Conservation (phyloP, 2,329 filamentous ascomycete genomes). For the Fusarium penzigii region DNA sequence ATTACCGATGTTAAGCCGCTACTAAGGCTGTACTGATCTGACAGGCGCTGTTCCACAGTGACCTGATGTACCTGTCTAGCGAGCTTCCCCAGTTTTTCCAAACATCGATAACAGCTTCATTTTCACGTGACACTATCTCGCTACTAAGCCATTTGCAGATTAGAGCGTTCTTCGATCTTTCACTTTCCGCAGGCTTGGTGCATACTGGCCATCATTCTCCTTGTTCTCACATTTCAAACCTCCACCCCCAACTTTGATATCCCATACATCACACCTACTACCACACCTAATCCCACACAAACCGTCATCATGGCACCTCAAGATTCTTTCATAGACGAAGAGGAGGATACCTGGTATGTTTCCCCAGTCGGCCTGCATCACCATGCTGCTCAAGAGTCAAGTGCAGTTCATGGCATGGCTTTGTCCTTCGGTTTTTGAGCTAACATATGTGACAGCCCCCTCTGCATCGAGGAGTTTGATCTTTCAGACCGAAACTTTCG, state of each 20-base stretch:
- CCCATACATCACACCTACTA: constrained; percentile 17
- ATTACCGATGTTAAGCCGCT: constrained; percentile 34
- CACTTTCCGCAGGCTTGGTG: constrained; percentile 32
- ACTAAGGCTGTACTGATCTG: constrained; percentile 20
- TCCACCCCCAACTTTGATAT: constrained; percentile 17
- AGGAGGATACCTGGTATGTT: constrained; percentile 68
- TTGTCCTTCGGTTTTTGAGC: constrained; percentile 18
- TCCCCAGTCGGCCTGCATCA: constrained; percentile 4
- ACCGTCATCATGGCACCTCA: constrained; percentile 61
- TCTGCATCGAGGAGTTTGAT: constrained; percentile 99
- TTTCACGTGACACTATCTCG: constrained; percentile 23
- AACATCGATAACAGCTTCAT: constrained; percentile 5
- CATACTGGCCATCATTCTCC: constrained; percentile 28
- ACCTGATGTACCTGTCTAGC: constrained; percentile 20
- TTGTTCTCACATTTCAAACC: constrained; percentile 25
- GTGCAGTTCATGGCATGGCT: constrained; percentile 20
- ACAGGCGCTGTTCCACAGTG: background rate
- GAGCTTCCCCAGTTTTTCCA: background rate
- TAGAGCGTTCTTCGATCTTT: constrained; percentile 31
- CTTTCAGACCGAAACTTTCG: constrained; percentile 95
- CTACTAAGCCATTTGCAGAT: constrained; percentile 19
- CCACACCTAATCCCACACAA: constrained; percentile 23
- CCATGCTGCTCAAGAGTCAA: constrained; percentile 11
- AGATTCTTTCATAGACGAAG: constrained; percentile 71
- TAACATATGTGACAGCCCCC: constrained; percentile 63